Conservation (phyloP, 129 eudicot species). For the Scalesia atractyloides region DNA sequence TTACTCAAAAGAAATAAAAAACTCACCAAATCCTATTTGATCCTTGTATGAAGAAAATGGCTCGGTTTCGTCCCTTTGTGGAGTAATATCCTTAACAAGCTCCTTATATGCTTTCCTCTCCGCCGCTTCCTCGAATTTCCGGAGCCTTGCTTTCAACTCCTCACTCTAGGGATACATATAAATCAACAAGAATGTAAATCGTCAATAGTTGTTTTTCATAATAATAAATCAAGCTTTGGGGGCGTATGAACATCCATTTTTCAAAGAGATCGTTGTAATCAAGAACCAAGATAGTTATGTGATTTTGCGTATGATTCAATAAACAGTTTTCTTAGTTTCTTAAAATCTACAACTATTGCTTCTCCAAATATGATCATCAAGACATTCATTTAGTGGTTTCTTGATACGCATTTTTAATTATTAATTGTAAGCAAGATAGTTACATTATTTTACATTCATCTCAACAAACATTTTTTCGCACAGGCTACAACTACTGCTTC, state of each 20-base stretch:
- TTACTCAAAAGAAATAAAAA: not conserved
- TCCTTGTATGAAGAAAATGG: constrained; percentile 94
- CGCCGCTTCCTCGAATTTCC: constrained; percentile 63
- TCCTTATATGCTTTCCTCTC: constrained; percentile 87
- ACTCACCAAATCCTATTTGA: constrained; percentile 86
- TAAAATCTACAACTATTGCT: not conserved
- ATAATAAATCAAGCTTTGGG: not conserved
- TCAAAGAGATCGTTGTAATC: not conserved
- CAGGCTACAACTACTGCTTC: not conserved
- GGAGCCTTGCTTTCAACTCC: constrained; percentile 78
- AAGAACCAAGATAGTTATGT: not conserved
- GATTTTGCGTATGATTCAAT: not conserved
- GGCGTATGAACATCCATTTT: constrained; percentile 1
- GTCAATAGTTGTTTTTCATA: not conserved
- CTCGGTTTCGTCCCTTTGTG: constrained; percentile 62
- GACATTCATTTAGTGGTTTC: too few relatives aligned
- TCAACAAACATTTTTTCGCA: not conserved
- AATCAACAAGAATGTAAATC: not conserved
- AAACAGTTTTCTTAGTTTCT: not conserved
- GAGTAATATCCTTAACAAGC: constrained; percentile 85
- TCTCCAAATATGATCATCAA: too few relatives aligned
- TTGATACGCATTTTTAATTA: too few relatives aligned
- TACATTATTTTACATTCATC: not conserved
- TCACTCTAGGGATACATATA: constrained; percentile 51
- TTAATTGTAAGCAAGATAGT: not conserved